Evolutionary conservation across 306 rosid species (phyloP), one percentile per base, ranked within the genome.

Genomic region (Vigna reflexopilosa): DNA sequence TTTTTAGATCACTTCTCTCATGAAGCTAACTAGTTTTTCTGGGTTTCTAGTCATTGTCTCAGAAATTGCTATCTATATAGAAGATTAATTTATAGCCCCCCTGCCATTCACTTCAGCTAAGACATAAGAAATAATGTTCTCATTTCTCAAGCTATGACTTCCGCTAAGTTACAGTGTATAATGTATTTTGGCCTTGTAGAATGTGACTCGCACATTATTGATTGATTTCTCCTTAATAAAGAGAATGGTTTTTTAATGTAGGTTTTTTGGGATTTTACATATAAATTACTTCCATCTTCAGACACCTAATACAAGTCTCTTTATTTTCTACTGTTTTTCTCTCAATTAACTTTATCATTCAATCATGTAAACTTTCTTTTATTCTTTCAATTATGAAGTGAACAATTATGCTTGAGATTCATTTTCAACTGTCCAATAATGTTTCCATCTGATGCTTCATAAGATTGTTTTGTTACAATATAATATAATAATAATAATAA

Each of bases 61-160:
- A 36, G 22, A 63, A 20, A 38, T 64, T 47, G 3, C 47, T 28
- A 40, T 40, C 72, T 56, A 40, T 40, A 15, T 48, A 62, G 56
- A 14, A 32, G 8, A 48, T 63, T 15, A 44, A 65, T 34, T 52
- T 7, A 30, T 42, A 63, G 64, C 16, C 28, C 24, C 24, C 8
- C 7, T 52, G 67, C 12, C 22, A 80, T 76, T 56, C 69, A 22
- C 58, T 68, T 51, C 47, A 20, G 70, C 45, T 55, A 51, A 16
- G 15, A 47, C 44, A 38, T 58, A 1, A 30, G 77, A 20, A 20
- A n/a, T 66, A 44, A 38, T 62, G 57, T 67, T 62, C 68, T 20
- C n/a, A 22, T 67, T 68, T 51, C 47, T 44, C 20, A 61, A 19
- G 74, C 52, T 64, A 51, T 32, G 15, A 47, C 42, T 57, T 58